Percentiles rank a stretch among this genome's conserved stretches.
phyloP scores from a whole-genome alignment of 148 eudicot species.

The Pouteria glomerata region DNA sequence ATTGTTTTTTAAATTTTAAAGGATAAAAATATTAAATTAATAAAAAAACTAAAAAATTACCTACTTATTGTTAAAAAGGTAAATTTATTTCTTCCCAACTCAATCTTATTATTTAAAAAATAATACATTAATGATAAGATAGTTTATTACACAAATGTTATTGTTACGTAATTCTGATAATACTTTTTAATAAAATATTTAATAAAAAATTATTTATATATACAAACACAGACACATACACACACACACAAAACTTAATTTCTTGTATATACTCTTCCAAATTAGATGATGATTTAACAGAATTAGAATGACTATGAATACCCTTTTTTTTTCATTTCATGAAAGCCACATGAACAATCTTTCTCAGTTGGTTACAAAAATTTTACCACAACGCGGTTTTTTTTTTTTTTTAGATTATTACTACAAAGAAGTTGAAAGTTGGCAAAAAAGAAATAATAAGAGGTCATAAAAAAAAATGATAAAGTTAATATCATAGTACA shows the following conservation, averaged over 20 bases:
- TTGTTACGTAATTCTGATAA: no score
- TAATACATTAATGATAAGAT: no score
- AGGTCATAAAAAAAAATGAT: background rate
- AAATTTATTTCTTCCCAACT: no score
- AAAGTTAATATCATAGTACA: background rate
- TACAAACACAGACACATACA: background rate
- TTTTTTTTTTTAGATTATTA: no score
- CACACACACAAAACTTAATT: background rate
- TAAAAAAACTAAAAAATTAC: no score
- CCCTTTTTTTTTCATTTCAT: background rate
- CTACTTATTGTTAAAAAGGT: no score
- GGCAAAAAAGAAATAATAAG: background rate
- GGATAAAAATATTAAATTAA: no score
- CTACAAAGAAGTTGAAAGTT: background rate
- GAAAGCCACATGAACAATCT: background rate
- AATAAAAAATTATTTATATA: background rate
- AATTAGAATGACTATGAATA: conserved; percentile 12
- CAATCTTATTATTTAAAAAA: no score
- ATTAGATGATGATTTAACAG: background rate
- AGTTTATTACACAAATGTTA: no score
- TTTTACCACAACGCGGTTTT: background rate
- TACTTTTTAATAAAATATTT: no score
- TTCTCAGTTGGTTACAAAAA: background rate
- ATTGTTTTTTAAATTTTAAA: no score
- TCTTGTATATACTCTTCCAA: background rate